Base-by-base conservation (phyloP, 495 filamentous ascomycete genomes). In the Talaromyces adpressus region DNA sequence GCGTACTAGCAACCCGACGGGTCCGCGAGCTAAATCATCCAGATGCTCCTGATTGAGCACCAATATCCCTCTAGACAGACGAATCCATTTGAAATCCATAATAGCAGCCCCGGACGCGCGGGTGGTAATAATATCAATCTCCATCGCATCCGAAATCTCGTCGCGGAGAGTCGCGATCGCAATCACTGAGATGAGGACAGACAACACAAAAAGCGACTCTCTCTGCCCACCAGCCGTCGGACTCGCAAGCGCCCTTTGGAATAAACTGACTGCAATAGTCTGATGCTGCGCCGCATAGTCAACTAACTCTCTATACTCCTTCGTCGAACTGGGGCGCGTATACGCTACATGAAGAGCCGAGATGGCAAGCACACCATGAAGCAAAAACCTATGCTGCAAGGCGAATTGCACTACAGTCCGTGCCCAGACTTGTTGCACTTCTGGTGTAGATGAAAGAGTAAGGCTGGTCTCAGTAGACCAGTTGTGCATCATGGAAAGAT, bases 401-500 rank as follows among this genome's bases (percentile, higher is more conserved):
- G 70, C 74, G 8, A 78, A 65, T 16, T 70, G 66, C 11, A 72
- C 71, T 3, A 68, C 69, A 30, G 68, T 62, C 23, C 65, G 63
- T 6, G 69, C 67, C 74, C 77, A 79, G 29, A 81, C 51, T 1
- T 68, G 49, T 39, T 74, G 73, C 0, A 74, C 62, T 20, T 67
- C 69, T 29, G 69, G 65, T 12, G 65, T 61, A 18, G 65, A 69
- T 0, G 75, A 76, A 20, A 77, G 65, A 6, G 75, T 77, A 62
- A 68, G 73, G 56, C 68, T 72, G 4, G 76, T 77, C 54, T 69
- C 73, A 0, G 75, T 75, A 4, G 68, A 68, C 62, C 68, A 79
- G 29, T 77, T 70, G 57, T 79, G 74, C 22, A 79, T 59, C 3
- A 79, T 59, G 45, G 77, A 74, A 29, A 79, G 62, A 51, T 74